phyloP scores from a whole-genome alignment of 2,329 filamentous ascomycete genomes.

The Curvularia hawaiiensis region DNA sequence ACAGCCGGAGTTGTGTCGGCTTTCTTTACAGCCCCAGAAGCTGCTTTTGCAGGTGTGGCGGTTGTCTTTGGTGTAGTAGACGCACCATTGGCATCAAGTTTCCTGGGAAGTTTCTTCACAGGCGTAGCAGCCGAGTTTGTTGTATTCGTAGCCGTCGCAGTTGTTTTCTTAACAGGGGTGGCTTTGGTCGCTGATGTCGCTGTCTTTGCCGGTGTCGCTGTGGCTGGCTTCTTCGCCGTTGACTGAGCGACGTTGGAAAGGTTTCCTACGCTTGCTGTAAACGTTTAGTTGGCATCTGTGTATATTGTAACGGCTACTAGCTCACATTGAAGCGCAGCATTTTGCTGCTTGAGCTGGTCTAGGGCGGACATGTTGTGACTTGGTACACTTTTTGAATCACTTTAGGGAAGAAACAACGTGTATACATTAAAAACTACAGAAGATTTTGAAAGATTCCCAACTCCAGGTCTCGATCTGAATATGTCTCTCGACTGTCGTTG shows the following conservation, averaged over 20 bases:
- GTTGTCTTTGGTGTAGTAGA: constrained; percentile 7
- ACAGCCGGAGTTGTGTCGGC: constrained; percentile 12
- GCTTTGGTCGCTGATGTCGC: constrained; percentile 23
- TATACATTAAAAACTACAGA: neutral
- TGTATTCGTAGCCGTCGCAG: constrained; percentile 9
- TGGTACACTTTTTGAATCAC: neutral
- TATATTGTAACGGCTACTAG: neutral
- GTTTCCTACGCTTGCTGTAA: constrained; percentile 37
- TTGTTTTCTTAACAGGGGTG: constrained; percentile 23
- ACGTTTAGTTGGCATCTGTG: constrained; percentile 8
- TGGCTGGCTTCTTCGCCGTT: constrained; percentile 34
- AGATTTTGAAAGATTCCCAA: no score
- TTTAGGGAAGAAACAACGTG: neutral
- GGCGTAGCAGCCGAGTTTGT: constrained; percentile 25
- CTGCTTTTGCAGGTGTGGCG: constrained; percentile 14
- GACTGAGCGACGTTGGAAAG: constrained; percentile 36
- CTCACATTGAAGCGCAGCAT: constrained; percentile 49
- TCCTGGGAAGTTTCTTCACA: constrained; percentile 32
- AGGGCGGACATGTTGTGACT: constrained; percentile 39
- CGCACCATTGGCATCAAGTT: constrained; percentile 19
- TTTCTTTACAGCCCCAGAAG: constrained; percentile 15
- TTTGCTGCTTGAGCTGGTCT: constrained; percentile 50
- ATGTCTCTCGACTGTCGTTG: constrained; percentile 15
- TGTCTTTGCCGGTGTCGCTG: constrained; percentile 25
- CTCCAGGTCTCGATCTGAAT: neutral